Percentiles rank a stretch among this genome's conserved stretches.
phyloP scores from a whole-genome alignment of 345 rosid species.

The Hibiscus syriacus region DNA sequence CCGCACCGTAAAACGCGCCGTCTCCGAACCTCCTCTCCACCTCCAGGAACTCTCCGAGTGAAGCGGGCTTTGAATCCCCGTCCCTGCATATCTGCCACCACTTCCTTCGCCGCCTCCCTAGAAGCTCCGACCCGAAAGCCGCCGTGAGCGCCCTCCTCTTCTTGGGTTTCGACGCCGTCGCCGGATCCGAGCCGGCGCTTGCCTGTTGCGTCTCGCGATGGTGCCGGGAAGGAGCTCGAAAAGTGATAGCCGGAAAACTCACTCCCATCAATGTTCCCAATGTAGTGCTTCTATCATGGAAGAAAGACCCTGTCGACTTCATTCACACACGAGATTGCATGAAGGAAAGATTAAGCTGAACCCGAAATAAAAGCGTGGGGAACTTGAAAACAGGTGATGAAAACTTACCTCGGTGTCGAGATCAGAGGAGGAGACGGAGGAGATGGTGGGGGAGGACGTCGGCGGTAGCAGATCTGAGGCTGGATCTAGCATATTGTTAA shows the following conservation, averaged over 20 bases:
- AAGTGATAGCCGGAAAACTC: slow-evolving; percentile 57
- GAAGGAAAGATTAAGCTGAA: no score
- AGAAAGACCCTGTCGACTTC: slow-evolving; percentile 92
- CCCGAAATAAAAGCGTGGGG: background rate
- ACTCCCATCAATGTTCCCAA: slow-evolving; percentile 92
- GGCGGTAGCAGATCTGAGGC: slow-evolving; percentile 28
- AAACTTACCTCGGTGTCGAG: slow-evolving; percentile 85
- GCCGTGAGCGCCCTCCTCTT: slow-evolving; percentile 16
- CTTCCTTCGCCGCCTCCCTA: slow-evolving; percentile 43
- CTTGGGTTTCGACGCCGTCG: slow-evolving; percentile 5
- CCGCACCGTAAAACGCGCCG: slow-evolving; percentile 40
- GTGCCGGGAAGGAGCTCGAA: slow-evolving; percentile 51
- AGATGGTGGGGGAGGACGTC: slow-evolving; percentile 25
- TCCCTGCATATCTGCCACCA: slow-evolving; percentile 93
- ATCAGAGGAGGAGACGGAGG: slow-evolving; percentile 70
- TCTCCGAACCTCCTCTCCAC: slow-evolving; percentile 85
- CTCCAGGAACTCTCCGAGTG: slow-evolving; percentile 84
- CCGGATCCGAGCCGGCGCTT: slow-evolving; percentile 15
- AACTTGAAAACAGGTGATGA: background rate
- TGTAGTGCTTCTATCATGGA: slow-evolving; percentile 92
- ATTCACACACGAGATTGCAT: background rate
- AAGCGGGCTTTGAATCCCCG: slow-evolving; percentile 52
- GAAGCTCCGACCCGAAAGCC: slow-evolving; percentile 26
- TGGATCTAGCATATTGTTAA: slow-evolving; percentile 57
- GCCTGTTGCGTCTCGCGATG: slow-evolving; percentile 20